Evolutionary conservation across 2,329 filamentous ascomycete species (phyloP), one percentile per base, ranked within the genome.

Genomic region (Aurifilum marmelostoma): DNA sequence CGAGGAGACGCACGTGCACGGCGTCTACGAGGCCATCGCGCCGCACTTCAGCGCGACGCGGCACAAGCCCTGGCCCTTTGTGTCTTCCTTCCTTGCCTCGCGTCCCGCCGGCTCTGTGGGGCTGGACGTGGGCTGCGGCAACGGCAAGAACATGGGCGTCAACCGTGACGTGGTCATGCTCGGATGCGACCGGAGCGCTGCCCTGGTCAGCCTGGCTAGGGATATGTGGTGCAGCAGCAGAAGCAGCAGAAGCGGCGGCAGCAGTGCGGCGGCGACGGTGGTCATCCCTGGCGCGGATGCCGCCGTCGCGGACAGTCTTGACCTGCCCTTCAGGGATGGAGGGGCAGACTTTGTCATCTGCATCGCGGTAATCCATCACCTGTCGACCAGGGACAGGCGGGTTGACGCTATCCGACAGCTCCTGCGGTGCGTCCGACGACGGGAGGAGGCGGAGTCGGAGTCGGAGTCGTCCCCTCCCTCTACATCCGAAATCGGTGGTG

Each of bases 351-450:
- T 98, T 78, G 94, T 89, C 68, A 96, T 98, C 73, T 96, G 91
- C 75, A 94, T 99, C 75, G 96, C 96, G 62, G 96, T 98, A 14
- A 84, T 98, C 41, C 96, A 98, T 81, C 96, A 99, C 81, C 84
- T 98, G 65, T 97, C 93, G 18, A 97, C 94, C 7, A 83, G 84
- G 14, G 85, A 84, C 63, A 86, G 96, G 68, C 87, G 96, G 63
- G 82, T 91, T 47, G 89, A 91, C 72, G 94, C 92, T 37, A 87
- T 98, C 24, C 81, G 82, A 62, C 86, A 87, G 54, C 87, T 98
- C 63, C 81, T 98, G 73, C 85, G 87, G 64, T 89, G 90, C 63
- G 81, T 97, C 34, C 34, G 34, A 67, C 82, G 79, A 67, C 72
- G 73, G 54, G 71, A 68, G 29, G 66, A 65, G 29, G 65, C 73